Evolutionary conservation across 352 stramenopile genomes (phyloP), one percentile per base, ranked within the genome.

Genomic region (Phytophthora megakarya): DNA sequence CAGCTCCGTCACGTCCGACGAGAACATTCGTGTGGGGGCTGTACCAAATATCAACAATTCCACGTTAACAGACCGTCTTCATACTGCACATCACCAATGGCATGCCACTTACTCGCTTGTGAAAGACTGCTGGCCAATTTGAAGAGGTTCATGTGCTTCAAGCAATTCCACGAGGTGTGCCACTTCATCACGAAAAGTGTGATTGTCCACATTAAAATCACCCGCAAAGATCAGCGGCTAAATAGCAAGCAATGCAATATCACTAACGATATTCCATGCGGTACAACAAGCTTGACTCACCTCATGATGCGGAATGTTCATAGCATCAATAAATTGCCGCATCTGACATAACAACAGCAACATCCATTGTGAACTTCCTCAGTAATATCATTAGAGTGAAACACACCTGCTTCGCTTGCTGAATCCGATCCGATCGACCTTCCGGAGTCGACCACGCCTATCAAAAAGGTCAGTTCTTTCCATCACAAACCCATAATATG

Each of bases 181-280:
- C 26, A 95, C 86, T 76, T 95, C 86, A 13, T 76, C 64, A 3
- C 67, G 57, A 53, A 84, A 95, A 26, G 86, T 89, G 45, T 89
- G 73, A 53, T 92, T 93, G 65, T 95, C 86, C 16, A 93, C 83
- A 45, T 95, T 95, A 42, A 95, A 95, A 23, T 95, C 86, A 0
- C 84, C 86, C 1, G 84, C 86, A 65, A 95, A 89, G 21, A 95
- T 70, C 47, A 95, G 58, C 10, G 86, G 84, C 82, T 93, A 50
- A 5, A 15, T 30, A 55, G 50, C 9, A 5, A 61, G 13, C 37
- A 57, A 7, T 47, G 19, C n/a, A 63, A 57, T 52, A 3, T 37
- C 19, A 30, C 39, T 12, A 15, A 51, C 15, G 38, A 16, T 46
- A 37, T 21, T 11, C 30, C 10, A 35, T 11, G 13, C 13, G 13